Percentiles rank a stretch among this genome's conserved stretches.
Conservation (phyloP, 352 stramenopile genomes). For the Phytopythium aichiense region DNA sequence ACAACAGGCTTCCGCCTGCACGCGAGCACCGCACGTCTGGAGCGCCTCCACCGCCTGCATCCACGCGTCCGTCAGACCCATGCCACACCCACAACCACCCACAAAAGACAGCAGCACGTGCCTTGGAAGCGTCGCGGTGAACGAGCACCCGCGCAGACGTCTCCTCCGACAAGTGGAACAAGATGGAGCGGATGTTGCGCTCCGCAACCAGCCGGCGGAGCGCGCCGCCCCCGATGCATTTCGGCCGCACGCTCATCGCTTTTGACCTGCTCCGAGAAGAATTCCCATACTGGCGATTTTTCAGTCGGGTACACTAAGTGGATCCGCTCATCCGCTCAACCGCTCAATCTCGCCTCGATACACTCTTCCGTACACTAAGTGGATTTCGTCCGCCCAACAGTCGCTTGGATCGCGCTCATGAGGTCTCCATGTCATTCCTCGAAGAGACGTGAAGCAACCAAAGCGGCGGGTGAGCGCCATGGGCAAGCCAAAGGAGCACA, state of each 20-base stretch:
- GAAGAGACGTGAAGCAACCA: neutral
- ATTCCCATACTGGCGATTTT: neutral
- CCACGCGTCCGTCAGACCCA: neutral
- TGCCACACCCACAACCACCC: neutral
- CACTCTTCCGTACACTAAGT: neutral
- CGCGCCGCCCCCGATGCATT: neutral
- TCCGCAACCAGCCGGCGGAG: slow-evolving; percentile 21
- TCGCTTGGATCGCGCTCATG: neutral
- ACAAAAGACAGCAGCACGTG: slow-evolving; percentile 2
- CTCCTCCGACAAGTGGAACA: slow-evolving; percentile 30
- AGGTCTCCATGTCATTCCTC: neutral
- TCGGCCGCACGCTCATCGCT: neutral
- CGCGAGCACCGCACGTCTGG: slow-evolving; percentile 13
- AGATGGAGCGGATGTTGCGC: slow-evolving; percentile 47
- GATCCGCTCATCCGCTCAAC: neutral
- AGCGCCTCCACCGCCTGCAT: slow-evolving; percentile 21
- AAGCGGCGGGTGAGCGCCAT: neutral
- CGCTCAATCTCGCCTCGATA: neutral
- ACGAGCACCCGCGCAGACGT: slow-evolving; percentile 11
- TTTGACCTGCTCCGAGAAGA: neutral
- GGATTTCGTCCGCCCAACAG: slow-evolving; percentile 2
- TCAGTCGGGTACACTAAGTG: slow-evolving; percentile 1
- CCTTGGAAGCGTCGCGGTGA: slow-evolving; percentile 15
- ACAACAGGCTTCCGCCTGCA: neutral
- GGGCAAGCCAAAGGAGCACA: slow-evolving; percentile 4